phyloP scores from a whole-genome alignment of 495 filamentous ascomycete genomes.

The Aspergillus cristatus region DNA sequence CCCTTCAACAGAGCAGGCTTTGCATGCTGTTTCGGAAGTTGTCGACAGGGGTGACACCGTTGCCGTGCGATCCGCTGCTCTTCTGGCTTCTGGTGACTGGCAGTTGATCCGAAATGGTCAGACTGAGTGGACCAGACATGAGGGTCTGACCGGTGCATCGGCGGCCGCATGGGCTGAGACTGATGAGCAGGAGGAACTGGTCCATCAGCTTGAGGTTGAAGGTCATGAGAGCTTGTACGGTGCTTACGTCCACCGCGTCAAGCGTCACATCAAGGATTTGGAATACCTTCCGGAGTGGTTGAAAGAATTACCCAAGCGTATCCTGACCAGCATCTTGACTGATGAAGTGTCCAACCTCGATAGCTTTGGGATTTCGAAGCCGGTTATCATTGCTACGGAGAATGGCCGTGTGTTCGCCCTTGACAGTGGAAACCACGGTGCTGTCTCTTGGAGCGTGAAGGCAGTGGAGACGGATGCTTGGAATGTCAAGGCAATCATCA shows the following conservation, averaged over 20 bases:
- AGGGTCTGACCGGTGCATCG: conserved; percentile 66
- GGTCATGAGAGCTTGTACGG: conserved; percentile 66
- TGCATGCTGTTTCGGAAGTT: conserved; percentile 77
- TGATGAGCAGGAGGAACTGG: conserved; percentile 61
- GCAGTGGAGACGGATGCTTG: conserved; percentile 51
- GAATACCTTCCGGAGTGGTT: conserved; percentile 70
- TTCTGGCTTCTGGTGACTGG: conserved; percentile 70
- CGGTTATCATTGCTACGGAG: conserved; percentile 71
- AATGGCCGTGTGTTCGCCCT: conserved; percentile 72
- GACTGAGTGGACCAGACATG: conserved; percentile 66
- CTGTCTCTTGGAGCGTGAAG: conserved; percentile 64
- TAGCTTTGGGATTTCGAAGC: conserved; percentile 79
- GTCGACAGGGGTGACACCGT: conserved; percentile 55
- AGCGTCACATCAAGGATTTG: conserved; percentile 72
- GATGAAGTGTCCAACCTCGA: conserved; percentile 57
- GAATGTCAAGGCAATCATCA: conserved; percentile 59
- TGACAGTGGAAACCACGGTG: conserved; percentile 64
- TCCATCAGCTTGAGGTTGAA: conserved; percentile 73
- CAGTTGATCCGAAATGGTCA: conserved; percentile 75
- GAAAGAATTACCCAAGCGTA: conserved; percentile 50
- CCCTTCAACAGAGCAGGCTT: conserved; percentile 26
- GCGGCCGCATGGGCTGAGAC: conserved; percentile 71
- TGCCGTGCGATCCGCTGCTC: conserved; percentile 66
- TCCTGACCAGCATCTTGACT: conserved; percentile 58
- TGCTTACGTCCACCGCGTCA: conserved; percentile 82